phyloP scores from a whole-genome alignment of 1,284 basidiomycete species.

The Pseudozyma thailandica region DNA sequence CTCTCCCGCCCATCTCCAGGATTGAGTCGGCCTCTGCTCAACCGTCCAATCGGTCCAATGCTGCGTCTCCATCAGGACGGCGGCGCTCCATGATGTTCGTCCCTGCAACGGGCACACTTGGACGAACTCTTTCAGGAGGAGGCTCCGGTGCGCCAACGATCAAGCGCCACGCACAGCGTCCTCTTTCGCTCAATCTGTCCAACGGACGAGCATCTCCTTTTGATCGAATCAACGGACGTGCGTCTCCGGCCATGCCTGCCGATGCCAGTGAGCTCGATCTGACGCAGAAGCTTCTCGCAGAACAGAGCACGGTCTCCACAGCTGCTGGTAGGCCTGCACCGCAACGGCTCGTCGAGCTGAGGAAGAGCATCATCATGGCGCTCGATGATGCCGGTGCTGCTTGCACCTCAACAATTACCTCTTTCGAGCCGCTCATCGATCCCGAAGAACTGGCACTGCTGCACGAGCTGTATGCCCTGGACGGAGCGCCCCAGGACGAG shows the following conservation, averaged over 20 bases:
- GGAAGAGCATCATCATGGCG: conserved; percentile 32
- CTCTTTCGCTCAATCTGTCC: conserved; percentile 30
- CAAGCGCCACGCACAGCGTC: conserved; percentile 27
- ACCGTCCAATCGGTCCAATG: background rate
- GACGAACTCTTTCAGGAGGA: conserved; percentile 39
- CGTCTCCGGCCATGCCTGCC: conserved; percentile 19
- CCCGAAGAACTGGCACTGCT: conserved; percentile 51
- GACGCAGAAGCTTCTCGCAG: conserved; percentile 20
- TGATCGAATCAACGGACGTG: conserved; percentile 24
- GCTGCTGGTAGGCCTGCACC: conserved; percentile 10
- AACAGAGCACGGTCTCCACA: conserved; percentile 18
- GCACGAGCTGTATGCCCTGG: conserved; percentile 54
- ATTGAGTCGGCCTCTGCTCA: conserved; percentile 51
- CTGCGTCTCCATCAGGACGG: conserved; percentile 23
- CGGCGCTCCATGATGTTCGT: conserved; percentile 13
- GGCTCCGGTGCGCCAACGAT: conserved; percentile 28
- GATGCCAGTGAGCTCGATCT: conserved; percentile 17
- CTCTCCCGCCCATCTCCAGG: conserved; percentile 65
- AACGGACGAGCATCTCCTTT: conserved; percentile 35
- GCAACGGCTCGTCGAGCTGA: conserved; percentile 39
- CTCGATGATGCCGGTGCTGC: conserved; percentile 42
- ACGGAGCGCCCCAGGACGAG: conserved; percentile 18
- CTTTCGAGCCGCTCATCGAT: conserved; percentile 41
- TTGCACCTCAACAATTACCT: conserved; percentile 19
- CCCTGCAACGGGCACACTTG: conserved; percentile 24